Conservation (phyloP, 768 basidiomycete species). For the Rhodotorula toruloides region DNA sequence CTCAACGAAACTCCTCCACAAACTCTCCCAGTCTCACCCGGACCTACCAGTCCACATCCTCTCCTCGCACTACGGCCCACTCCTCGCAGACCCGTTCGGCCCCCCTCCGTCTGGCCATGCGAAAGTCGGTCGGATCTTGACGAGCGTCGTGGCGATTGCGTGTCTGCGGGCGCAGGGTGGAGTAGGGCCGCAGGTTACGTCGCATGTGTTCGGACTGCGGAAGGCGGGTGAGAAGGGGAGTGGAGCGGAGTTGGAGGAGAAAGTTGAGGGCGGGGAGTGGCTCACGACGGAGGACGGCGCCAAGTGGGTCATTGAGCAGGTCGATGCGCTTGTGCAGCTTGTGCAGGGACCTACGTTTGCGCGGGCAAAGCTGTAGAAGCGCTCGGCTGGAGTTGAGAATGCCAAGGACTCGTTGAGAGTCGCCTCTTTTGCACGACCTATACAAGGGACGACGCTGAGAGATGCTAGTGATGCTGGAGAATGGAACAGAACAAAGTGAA, state of each 20-base stretch:
- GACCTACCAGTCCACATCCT: constrained; percentile 51
- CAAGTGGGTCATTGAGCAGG: constrained; percentile 46
- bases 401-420: neutral
- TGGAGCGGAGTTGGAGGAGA: constrained; percentile 15
- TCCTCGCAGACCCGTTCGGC: constrained; percentile 46
- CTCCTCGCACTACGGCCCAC: constrained; percentile 47
- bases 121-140: constrained; percentile 44
- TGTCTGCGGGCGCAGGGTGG: constrained; percentile 48
- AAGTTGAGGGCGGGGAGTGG: constrained; percentile 40
- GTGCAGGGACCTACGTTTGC: constrained; percentile 26
- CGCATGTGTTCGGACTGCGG: constrained; percentile 49
- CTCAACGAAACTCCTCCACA: constrained; percentile 45
- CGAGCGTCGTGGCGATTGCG: constrained; percentile 48
- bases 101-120: constrained; percentile 1
- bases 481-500: neutral
- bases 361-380: constrained; percentile 34
- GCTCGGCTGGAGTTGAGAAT: neutral
- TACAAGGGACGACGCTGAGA: no score
- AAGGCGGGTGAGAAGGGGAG: constrained; percentile 43
- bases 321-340: constrained; percentile 44
- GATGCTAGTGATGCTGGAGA: no score
- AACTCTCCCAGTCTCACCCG: constrained; percentile 47
- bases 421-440: neutral
- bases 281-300: constrained; percentile 47
- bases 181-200: constrained; percentile 48